Conservation (phyloP, 2,329 filamentous ascomycete genomes). For the Chrysoporthe cubensis region DNA sequence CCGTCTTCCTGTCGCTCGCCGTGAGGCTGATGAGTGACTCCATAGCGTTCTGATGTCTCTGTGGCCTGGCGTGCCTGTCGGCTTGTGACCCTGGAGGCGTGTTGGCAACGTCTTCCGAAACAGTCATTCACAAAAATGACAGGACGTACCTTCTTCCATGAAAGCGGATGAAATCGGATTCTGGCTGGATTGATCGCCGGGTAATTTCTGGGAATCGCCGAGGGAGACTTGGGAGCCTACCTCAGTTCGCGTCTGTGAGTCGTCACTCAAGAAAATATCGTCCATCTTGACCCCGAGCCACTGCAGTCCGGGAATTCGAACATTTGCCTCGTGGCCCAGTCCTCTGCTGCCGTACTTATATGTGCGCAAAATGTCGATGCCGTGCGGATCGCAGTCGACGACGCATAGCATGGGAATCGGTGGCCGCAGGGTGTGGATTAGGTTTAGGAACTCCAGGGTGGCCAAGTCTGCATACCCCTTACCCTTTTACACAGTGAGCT, state of each 20-base stretch:
- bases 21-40: slow-evolving; percentile 48
- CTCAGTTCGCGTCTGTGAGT: not conserved
- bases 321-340: slow-evolving; percentile 61
- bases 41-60: slow-evolving; percentile 4
- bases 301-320: slow-evolving; percentile 53
- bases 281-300: slow-evolving; percentile 66
- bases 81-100: slow-evolving; percentile 3
- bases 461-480: slow-evolving; percentile 82
- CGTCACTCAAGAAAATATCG: slow-evolving; percentile 42
- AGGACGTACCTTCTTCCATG: slow-evolving; percentile 22
- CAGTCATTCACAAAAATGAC: not conserved
- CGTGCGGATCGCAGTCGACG: slow-evolving; percentile 78
- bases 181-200: slow-evolving; percentile 19
- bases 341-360: slow-evolving; percentile 72
- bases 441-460: slow-evolving; percentile 67
- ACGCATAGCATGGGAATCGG: slow-evolving; percentile 64
- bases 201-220: too few species aligned
- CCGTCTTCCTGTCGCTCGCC: slow-evolving; percentile 60
- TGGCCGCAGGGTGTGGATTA: slow-evolving; percentile 52
- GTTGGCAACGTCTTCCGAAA: not conserved
- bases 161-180: not conserved
- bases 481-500: slow-evolving; percentile 51
- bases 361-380: slow-evolving; percentile 72
- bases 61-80: not conserved
- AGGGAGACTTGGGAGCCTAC: too few species aligned